A percentile compares a stretch with the other conserved stretches of the same genome.
phyloP scores from a whole-genome alignment of 2,329 filamentous ascomycete species.

The Lojkania enalia region DNA sequence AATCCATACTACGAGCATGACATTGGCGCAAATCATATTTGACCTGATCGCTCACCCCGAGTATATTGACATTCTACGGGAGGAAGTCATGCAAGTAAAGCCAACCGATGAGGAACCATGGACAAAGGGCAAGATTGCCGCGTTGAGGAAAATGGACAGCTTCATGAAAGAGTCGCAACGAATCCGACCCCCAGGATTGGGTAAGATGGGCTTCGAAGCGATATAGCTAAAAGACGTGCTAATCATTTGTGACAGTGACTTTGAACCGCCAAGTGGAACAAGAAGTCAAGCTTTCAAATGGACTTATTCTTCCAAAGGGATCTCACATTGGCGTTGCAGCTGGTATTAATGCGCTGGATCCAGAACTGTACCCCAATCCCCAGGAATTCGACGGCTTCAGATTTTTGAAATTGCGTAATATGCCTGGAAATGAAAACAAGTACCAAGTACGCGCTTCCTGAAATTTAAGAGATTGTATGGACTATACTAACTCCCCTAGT shows the following conservation, averaged over 20 bases:
- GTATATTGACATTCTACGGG: neutral
- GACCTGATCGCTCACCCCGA: neutral
- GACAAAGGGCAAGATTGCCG: neutral
- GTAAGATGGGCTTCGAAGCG: neutral
- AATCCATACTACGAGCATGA: neutral
- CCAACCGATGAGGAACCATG: neutral
- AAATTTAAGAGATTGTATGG: no score
- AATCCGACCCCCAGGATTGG: neutral
- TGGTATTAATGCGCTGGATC: conserved; percentile 4
- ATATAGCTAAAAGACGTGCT: neutral
- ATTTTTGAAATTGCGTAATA: conserved; percentile 7
- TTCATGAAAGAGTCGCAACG: neutral
- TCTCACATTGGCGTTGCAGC: neutral
- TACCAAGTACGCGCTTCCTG: conserved; percentile 1
- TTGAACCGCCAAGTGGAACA: neutral
- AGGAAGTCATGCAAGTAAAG: neutral
- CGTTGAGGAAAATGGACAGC: no score
- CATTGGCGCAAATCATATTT: neutral
- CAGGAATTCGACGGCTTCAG: conserved; percentile 6
- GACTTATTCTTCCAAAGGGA: neutral
- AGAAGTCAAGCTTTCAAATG: neutral
- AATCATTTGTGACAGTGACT: neutral
- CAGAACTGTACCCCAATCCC: conserved; percentile 3
- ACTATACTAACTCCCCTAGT: no score
- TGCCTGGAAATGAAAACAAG: conserved; percentile 6